Evolutionary conservation across 139 green algal genomes (phyloP).

Genomic region (Chlorella sp.): DNA sequence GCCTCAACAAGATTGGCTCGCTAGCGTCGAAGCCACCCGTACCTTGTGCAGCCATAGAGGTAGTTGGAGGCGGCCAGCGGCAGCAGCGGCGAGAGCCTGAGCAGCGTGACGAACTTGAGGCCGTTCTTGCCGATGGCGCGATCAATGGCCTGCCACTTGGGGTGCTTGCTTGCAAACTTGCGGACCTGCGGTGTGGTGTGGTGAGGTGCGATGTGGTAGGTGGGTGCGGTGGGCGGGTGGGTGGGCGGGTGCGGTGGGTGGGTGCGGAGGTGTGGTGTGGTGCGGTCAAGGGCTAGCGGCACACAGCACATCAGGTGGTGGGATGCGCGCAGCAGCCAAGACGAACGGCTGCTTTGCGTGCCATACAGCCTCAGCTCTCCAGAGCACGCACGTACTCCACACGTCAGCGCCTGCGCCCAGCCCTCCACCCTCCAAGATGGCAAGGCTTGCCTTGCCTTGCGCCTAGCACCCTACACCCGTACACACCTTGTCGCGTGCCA

Average conservation of each 20-base stretch:
- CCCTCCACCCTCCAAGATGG: background rate
- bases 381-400: background rate
- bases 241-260: too few species aligned
- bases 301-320: too few species aligned
- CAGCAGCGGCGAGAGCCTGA: constrained; percentile 86
- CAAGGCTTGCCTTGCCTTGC: background rate
- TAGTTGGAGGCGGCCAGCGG: constrained; percentile 89
- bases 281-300: too few species aligned
- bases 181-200: too few species aligned
- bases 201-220: too few species aligned
- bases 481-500: constrained; percentile 69
- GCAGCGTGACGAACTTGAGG: constrained; percentile 91
- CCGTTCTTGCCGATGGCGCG: constrained; percentile 76
- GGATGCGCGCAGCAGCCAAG: background rate
- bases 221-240: too few species aligned
- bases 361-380: background rate
- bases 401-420: background rate
- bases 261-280: too few species aligned
- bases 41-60: constrained; percentile 55
- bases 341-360: background rate
- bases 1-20: too few species aligned
- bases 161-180: constrained; percentile 31
- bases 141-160: constrained; percentile 84
- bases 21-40: too few species aligned
- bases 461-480: background rate